These are phyloP conservation scores for Achaetomiella virescens DNA, from an alignment of 495 filamentous ascomycete genomes.

Conservation along the genomic window DNA sequence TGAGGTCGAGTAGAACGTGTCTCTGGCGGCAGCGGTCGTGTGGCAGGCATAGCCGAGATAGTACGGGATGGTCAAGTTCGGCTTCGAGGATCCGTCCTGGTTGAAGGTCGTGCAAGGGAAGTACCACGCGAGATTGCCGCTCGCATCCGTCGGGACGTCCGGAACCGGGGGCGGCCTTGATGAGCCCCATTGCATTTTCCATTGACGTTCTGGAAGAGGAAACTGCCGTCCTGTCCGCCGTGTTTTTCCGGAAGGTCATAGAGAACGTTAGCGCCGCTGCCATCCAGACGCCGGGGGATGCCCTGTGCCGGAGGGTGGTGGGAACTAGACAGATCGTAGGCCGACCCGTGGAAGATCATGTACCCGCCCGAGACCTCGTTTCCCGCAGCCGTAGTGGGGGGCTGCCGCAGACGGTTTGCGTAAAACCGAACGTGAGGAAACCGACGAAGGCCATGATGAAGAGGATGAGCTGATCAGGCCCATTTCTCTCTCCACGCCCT, in stretches of 20 bases:
- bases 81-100: slow-evolving; percentile 79
- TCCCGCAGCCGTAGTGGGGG: slow-evolving; percentile 61
- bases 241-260: slow-evolving; percentile 76
- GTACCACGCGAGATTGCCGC: slow-evolving; percentile 86
- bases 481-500: slow-evolving; percentile 99
- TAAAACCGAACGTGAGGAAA: slow-evolving; percentile 96
- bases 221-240: slow-evolving; percentile 86
- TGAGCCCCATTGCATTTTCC: slow-evolving; percentile 91
- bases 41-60: slow-evolving; percentile 90
- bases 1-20: slow-evolving; percentile 69
- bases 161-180: slow-evolving; percentile 62
- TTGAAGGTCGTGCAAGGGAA: slow-evolving; percentile 90
- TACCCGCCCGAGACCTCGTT: slow-evolving; percentile 75
- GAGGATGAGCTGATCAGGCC: slow-evolving; percentile 89
- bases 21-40: slow-evolving; percentile 58
- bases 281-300: slow-evolving; percentile 51
- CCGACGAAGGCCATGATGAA: slow-evolving; percentile 85
- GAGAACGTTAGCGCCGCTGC: slow-evolving; percentile 63
- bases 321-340: slow-evolving; percentile 72
- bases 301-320: slow-evolving; percentile 70
- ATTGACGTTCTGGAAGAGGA: slow-evolving; percentile 98
- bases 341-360: slow-evolving; percentile 93
- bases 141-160: slow-evolving; percentile 70
- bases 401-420: slow-evolving; percentile 71
- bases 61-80: slow-evolving; percentile 65